Conservation (phyloP, 176 grass and related monocot species). For the Eragrostis curvula region DNA sequence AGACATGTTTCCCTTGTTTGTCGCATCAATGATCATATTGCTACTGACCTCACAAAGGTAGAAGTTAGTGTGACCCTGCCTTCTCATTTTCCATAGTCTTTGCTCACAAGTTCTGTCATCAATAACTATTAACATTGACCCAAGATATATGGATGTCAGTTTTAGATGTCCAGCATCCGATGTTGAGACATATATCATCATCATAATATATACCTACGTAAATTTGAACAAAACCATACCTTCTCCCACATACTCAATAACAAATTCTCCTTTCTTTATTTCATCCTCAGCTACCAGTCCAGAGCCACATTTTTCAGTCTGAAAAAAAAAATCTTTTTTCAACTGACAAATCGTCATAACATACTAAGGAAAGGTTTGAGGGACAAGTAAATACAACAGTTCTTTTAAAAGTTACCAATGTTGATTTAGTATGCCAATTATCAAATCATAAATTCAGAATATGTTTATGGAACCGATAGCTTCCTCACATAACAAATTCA, state of each 20-base stretch:
- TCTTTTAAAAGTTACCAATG: neutral
- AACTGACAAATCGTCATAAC: conserved; percentile 17
- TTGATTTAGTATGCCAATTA: neutral
- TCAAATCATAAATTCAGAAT: conserved; percentile 22
- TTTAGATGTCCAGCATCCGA: neutral
- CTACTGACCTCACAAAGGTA: conserved; percentile 95
- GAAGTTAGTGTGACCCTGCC: conserved; percentile 79
- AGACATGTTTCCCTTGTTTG: conserved; percentile 91
- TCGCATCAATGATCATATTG: conserved; percentile 98
- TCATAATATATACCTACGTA: neutral
- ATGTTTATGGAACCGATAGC: neutral
- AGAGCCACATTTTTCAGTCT: conserved; percentile 98
- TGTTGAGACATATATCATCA: neutral
- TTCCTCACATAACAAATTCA: conserved; percentile 3
- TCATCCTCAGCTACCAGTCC: conserved; percentile 88
- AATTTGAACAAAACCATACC: conserved; percentile 59
- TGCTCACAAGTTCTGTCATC: conserved; percentile 95
- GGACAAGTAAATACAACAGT: conserved; percentile 1
- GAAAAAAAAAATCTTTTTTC: conserved; percentile 44
- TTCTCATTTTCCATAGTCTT: conserved; percentile 97
- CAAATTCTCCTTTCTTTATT: conserved; percentile 94
- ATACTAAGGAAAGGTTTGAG: conserved; percentile 11
- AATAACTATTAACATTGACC: conserved; percentile 64
- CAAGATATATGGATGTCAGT: conserved; percentile 38
- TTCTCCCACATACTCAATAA: conserved; percentile 99